Percentiles rank a stretch among this genome's conserved stretches.
Evolutionary conservation across 192 early-diverging fungal genomes (phyloP).

Genomic region (Backusella macrospora): DNA sequence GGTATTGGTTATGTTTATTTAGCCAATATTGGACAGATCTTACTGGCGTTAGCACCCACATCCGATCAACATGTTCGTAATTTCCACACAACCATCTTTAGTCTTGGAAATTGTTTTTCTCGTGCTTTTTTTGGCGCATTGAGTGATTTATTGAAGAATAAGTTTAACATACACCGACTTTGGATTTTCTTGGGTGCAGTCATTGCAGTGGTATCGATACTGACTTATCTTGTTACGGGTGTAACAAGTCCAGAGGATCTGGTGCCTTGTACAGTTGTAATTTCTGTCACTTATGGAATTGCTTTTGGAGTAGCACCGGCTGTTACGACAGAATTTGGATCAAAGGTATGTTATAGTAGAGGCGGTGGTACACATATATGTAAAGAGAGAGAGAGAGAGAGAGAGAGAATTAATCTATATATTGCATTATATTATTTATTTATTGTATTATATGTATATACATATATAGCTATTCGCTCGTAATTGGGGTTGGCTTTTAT

Average conservation of each 20-base stretch:
- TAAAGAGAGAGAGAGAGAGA: too few species aligned
- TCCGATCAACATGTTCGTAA: slow-evolving; percentile 27
- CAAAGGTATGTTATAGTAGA: slow-evolving; percentile 19
- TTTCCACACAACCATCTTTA: slow-evolving; percentile 28
- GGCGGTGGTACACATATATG: too few species aligned
- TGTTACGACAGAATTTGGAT: slow-evolving; percentile 36
- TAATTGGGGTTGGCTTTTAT: slow-evolving; percentile 41
- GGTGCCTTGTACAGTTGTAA: slow-evolving; percentile 26
- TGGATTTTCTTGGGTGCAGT: slow-evolving; percentile 33
- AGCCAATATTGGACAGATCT: slow-evolving; percentile 29
- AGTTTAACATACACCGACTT: slow-evolving; percentile 31
- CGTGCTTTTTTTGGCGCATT: slow-evolving; percentile 32
- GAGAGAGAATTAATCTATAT: too few species aligned
- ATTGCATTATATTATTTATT: background rate
- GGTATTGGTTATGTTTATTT: slow-evolving; percentile 36
- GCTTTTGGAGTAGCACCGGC: slow-evolving; percentile 39
- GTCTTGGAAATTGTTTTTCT: slow-evolving; percentile 34
- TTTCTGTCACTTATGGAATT: slow-evolving; percentile 34
- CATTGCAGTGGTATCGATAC: background rate
- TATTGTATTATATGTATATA: background rate
- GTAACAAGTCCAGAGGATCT: slow-evolving; percentile 2
- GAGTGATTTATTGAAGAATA: slow-evolving; percentile 31
- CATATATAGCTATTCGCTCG: slow-evolving; percentile 37
- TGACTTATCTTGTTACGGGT: slow-evolving; percentile 25
- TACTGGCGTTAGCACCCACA: background rate